phyloP scores from a whole-genome alignment of 768 basidiomycete genomes.

The Pilatotrama ljubarskyi region DNA sequence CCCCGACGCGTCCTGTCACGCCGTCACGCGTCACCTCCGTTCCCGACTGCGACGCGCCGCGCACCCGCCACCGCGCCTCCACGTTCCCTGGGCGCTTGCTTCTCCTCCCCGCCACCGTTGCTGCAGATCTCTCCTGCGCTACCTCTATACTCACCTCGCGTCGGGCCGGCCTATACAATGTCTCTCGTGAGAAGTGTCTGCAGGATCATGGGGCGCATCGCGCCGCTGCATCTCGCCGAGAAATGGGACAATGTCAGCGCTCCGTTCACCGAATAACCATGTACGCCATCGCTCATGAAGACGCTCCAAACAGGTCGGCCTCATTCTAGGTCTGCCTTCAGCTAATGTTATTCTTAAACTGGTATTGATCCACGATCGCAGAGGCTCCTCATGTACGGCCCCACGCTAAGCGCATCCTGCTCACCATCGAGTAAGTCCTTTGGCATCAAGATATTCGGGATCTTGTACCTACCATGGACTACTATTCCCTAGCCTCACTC shows the following conservation, averaged over 20 bases:
- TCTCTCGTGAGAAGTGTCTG: slow-evolving; percentile 53
- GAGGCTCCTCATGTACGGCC: slow-evolving; percentile 37
- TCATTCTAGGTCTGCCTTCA: slow-evolving; percentile 31
- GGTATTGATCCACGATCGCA: slow-evolving; percentile 17
- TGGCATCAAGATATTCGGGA: too few species aligned
- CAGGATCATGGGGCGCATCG: slow-evolving; percentile 78
- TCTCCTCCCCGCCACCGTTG: too few species aligned
- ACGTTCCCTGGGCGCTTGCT: background rate
- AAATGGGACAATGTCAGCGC: slow-evolving; percentile 90
- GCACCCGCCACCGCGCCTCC: too few species aligned
- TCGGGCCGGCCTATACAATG: slow-evolving; percentile 15
- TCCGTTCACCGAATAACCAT: background rate
- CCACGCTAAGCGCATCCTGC: slow-evolving; percentile 36
- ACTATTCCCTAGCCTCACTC: slow-evolving; percentile 58
- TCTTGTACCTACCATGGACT: background rate
- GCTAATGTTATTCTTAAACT: slow-evolving; percentile 16
- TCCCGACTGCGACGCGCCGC: background rate
- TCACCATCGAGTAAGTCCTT: slow-evolving; percentile 44
- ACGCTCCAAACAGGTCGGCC: slow-evolving; percentile 27
- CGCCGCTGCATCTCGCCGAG: slow-evolving; percentile 83
- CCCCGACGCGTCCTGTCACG: slow-evolving; percentile 12
- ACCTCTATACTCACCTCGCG: background rate
- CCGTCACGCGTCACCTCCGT: background rate
- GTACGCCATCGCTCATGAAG: slow-evolving; percentile 5
- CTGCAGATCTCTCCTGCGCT: background rate